phyloP scores from a whole-genome alignment of 345 rosid species.

The Bruguiera gymnorhiza region DNA sequence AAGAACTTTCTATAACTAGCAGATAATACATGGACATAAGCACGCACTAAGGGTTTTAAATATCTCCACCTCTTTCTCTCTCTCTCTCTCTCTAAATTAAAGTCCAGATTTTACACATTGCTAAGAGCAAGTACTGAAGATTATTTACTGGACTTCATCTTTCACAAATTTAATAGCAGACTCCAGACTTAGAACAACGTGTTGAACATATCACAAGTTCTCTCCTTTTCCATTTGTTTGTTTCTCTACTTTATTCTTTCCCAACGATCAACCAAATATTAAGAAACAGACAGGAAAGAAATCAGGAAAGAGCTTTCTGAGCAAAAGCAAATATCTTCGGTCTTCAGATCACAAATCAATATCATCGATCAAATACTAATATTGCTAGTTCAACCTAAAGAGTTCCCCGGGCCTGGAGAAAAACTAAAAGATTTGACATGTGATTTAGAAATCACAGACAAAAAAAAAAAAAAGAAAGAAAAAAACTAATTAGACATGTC shows the following conservation, averaged over 20 bases:
- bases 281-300: neutral
- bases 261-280: neutral
- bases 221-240: neutral
- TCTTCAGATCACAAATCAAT: neutral
- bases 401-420: neutral
- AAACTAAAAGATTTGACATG: neutral
- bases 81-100: neutral
- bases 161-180: neutral
- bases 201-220: neutral
- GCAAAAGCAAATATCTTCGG: neutral
- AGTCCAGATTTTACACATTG: constrained; percentile 1
- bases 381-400: neutral
- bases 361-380: neutral
- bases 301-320: neutral
- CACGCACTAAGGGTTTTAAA: neutral
- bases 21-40: neutral
- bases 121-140: constrained; percentile 6
- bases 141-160: neutral
- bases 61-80: neutral
- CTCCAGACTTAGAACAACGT: neutral
- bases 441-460: neutral
- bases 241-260: neutral
- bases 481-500: neutral
- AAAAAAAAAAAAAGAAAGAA: no score
- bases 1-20: constrained; percentile 6